These are phyloP conservation scores for Penicillium daleae DNA, from an alignment of 495 filamentous ascomycete genomes.

Conservation along the genomic window DNA sequence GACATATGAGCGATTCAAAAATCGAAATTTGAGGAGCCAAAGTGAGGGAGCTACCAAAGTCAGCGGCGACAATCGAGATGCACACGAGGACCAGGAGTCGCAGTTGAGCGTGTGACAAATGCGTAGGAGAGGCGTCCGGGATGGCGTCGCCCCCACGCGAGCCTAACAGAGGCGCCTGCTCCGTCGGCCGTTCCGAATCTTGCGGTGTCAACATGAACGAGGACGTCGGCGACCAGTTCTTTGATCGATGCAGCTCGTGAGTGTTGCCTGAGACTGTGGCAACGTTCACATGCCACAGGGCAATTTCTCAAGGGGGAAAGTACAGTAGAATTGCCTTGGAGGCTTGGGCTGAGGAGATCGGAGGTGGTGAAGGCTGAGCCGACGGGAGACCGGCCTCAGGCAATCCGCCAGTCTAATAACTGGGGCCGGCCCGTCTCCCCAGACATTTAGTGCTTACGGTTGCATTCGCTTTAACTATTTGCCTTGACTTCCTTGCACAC, in stretches of 20 bases:
- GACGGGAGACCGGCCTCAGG: neutral
- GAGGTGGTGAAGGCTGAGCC: neutral
- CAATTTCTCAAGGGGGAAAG: neutral
- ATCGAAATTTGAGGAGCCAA: conserved; percentile 4
- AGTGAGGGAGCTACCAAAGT: neutral
- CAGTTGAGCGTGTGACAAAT: neutral
- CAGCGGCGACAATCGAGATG: neutral
- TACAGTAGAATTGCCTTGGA: neutral
- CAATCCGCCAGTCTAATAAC: neutral
- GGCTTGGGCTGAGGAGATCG: neutral
- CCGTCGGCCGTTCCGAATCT: neutral
- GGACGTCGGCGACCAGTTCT: neutral
- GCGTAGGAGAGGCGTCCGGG: neutral
- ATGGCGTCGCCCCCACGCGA: neutral
- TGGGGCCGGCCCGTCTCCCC: too few species aligned
- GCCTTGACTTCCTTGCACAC: neutral
- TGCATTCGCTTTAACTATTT: neutral
- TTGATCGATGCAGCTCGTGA: neutral
- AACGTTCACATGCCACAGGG: neutral
- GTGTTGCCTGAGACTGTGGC: neutral
- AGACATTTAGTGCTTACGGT: conserved; percentile 1
- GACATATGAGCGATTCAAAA: conserved; percentile 1
- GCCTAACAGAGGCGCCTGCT: neutral
- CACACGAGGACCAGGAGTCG: neutral
- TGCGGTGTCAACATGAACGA: neutral